Conservation (phyloP, 345 rosid genomes). For the Conringia planisiliqua region DNA sequence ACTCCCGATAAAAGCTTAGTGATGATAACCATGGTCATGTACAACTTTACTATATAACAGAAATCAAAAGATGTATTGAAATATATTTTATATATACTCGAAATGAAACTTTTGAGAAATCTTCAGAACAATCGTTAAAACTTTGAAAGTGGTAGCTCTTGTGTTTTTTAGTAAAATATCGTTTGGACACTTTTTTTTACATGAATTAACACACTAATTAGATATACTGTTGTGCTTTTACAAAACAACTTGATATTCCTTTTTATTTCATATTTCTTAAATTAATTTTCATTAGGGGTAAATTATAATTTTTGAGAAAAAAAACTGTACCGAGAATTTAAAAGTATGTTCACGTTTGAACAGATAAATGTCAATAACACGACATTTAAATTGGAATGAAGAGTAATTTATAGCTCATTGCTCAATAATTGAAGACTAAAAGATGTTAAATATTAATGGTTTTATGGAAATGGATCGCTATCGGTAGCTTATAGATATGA, state of each 20-base stretch:
- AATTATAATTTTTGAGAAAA: background rate
- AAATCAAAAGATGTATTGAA: background rate
- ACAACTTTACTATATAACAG: background rate
- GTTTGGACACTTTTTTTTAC: background rate
- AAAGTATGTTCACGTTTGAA: background rate
- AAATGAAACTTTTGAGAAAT: background rate
- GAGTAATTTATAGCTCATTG: background rate
- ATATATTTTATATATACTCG: background rate
- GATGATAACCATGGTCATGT: background rate
- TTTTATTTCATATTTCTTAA: background rate
- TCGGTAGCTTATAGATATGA: constrained; percentile 22
- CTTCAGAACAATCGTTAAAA: background rate
- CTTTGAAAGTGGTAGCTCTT: background rate
- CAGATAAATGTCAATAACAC: background rate
- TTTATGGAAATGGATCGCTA: constrained; percentile 1
- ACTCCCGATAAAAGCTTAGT: constrained; percentile 5
- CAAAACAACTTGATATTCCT: background rate
- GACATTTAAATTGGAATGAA: background rate
- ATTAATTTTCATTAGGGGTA: background rate
- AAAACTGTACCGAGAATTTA: background rate
- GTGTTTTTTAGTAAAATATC: background rate
- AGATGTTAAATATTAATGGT: background rate
- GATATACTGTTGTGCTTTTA: too few species aligned
- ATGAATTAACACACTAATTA: background rate
- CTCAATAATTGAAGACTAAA: constrained; percentile 23